Percentiles rank a stretch among this genome's conserved stretches.
These are phyloP conservation scores for Kazachstania sp. DNA, from an alignment of 1,139 yeast species.

Conservation along the genomic window DNA sequence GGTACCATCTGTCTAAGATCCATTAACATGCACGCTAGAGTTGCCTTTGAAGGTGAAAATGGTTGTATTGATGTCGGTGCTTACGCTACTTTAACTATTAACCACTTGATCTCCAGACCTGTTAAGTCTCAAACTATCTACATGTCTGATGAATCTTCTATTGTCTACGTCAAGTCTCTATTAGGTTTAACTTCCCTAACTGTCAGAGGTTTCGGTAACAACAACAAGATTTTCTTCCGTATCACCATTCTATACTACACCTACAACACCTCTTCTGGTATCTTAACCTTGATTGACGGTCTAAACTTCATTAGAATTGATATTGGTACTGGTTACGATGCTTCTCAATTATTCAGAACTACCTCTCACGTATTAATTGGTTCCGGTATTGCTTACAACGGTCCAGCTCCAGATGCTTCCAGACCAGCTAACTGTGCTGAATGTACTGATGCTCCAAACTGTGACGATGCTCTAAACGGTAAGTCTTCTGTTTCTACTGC, in stretches of 20 bases:
- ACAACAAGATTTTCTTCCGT: conserved; percentile 1
- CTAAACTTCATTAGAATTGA: conserved; percentile 2
- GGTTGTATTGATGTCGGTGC: conserved; percentile 7
- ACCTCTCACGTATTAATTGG: neutral
- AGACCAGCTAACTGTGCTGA: conserved; percentile 4
- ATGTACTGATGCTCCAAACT: conserved; percentile 1
- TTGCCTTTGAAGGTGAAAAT: conserved; percentile 2
- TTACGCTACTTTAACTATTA: neutral
- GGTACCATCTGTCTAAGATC: conserved; percentile 8
- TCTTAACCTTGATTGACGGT: conserved; percentile 5
- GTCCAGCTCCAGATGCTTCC: conserved; percentile 2
- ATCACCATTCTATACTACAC: neutral
- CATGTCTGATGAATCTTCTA: conserved; percentile 1
- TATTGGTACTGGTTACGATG: conserved; percentile 10
- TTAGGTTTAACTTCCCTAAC: neutral
- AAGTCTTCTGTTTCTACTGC: neutral
- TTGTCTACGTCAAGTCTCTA: neutral
- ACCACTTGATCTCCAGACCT: conserved; percentile 1
- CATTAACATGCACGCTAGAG: conserved; percentile 1
- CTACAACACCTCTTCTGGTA: conserved; percentile 8
- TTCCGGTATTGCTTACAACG: conserved; percentile 4
- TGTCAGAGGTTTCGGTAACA: conserved; percentile 6
- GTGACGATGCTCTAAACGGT: conserved; percentile 3
- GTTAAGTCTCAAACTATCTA: conserved; percentile 5
- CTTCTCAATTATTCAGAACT: neutral